Base-by-base conservation (phyloP, 2,329 filamentous ascomycete species). In the Calycina herbarum region DNA sequence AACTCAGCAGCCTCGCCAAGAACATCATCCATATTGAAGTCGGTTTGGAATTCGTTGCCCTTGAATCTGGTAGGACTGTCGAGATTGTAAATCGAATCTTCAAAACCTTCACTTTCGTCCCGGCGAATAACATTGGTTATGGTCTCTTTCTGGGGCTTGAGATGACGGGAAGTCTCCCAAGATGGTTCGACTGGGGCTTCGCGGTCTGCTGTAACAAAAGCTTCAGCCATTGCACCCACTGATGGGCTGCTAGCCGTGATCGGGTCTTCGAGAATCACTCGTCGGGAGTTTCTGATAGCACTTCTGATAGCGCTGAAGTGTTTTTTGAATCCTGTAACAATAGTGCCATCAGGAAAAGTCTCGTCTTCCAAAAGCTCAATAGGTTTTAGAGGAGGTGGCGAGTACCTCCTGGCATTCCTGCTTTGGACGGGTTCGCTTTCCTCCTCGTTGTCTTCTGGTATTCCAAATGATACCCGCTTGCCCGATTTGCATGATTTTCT, bases 171-270 rank as follows among this genome's bases (percentile, higher is more conserved):
- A n/a, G 66, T 61, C 24, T 57, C n/a, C 11, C 33, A 24, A 35
- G 38, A 35, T n/a, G 42, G 45, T 4, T 20, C 24, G 2, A 29
- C 57, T 29, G 66, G 66, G n/a, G 60, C 60, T 24, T 72, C 63
- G 7, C 65, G 63, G 67, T 85, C 82, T 5, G 81, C 82, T n/a
- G 77, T 73, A 33, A 79, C 74, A 66, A 85, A 85, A 6, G 81
- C 80, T 66, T 82, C 76, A 0, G 82, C 82, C 80, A 84, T 83
- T 6, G 81, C 82, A 63, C 76, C 78, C 17, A 82, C 68, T 6
- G 81, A 79, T 38, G 81, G 84, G 42, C 75, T 76, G 68, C 73
- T 69, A 8, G 64, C 57, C 1, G 65, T 24, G 8, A 64, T 59
- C 20, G 69, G 68, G 33, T 48, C 38, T 8, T 67, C 61, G 31